These are phyloP conservation scores for Aspergillus kassunensis DNA, from an alignment of 495 filamentous ascomycete species.

Conservation along the genomic window DNA sequence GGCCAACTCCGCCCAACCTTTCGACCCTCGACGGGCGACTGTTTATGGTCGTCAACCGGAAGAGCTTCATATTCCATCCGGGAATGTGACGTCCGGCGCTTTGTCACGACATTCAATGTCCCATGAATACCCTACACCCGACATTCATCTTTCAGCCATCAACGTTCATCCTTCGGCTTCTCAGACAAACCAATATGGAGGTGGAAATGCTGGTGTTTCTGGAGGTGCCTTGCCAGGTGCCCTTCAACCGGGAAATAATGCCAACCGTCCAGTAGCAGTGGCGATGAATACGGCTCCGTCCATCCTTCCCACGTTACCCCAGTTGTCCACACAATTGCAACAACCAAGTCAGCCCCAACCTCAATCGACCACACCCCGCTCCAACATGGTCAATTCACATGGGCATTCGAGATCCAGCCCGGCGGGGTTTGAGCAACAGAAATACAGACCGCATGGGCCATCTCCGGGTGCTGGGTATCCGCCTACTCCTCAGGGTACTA, in stretches of 20 bases:
- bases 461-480: constrained; percentile 62
- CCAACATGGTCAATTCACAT: constrained; percentile 60
- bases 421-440: constrained; percentile 65
- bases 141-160: constrained; percentile 52
- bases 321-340: constrained; percentile 54
- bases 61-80: constrained; percentile 74
- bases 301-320: constrained; percentile 65
- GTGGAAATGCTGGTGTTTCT: constrained; percentile 30
- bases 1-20: constrained; percentile 47
- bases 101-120: constrained; percentile 45
- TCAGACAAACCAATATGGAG: constrained; percentile 53
- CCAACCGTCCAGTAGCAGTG: constrained; percentile 59
- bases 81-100: constrained; percentile 39
- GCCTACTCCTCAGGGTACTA: constrained; percentile 66
- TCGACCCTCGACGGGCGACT: constrained; percentile 52
- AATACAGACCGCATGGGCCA: constrained; percentile 69
- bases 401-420: constrained; percentile 83
- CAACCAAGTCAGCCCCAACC: constrained; percentile 39
- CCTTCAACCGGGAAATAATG: constrained; percentile 59
- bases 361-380: constrained; percentile 64
- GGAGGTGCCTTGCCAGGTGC: constrained; percentile 57
- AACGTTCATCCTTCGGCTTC: constrained; percentile 62
- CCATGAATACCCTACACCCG: constrained; percentile 46
- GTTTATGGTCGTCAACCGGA: constrained; percentile 56
- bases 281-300: constrained; percentile 69